A percentile compares a stretch with the other conserved stretches of the same genome.
phyloP scores from a whole-genome alignment of 441 rosid genomes.

The Erodium trifolium region DNA sequence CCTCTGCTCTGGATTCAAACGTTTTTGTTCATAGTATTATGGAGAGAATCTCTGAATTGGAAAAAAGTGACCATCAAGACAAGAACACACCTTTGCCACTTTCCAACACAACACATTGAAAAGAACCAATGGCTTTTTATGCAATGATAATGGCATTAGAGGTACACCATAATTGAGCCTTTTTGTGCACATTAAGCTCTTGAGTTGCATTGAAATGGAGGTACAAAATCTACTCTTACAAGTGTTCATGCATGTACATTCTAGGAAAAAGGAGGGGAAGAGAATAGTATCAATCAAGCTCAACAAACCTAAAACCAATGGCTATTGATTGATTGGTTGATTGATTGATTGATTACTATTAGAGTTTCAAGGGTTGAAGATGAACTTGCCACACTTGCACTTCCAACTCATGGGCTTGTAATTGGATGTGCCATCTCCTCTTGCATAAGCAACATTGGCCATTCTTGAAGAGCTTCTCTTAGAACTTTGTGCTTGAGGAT shows the following conservation, averaged over 20 bases:
- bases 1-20: background rate
- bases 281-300: background rate
- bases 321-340: background rate
- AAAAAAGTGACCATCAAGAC: background rate
- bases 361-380: constrained; percentile 19
- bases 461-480: constrained; percentile 3
- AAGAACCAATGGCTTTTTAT: background rate
- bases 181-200: background rate
- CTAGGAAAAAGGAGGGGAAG: background rate
- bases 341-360: background rate
- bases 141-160: background rate
- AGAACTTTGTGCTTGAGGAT: constrained; percentile 8
- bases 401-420: constrained; percentile 26
- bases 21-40: too few species aligned
- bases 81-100: background rate
- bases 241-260: background rate
- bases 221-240: background rate
- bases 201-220: constrained; percentile 1
- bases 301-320: background rate
- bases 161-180: background rate
- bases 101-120: background rate
- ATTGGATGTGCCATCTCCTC: constrained; percentile 18
- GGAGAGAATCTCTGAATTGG: background rate
- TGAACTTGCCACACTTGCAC: constrained; percentile 23
- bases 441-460: constrained; percentile 3